Base-by-base conservation (phyloP, 2,329 filamentous ascomycete genomes). In the Exophiala viscosa region DNA sequence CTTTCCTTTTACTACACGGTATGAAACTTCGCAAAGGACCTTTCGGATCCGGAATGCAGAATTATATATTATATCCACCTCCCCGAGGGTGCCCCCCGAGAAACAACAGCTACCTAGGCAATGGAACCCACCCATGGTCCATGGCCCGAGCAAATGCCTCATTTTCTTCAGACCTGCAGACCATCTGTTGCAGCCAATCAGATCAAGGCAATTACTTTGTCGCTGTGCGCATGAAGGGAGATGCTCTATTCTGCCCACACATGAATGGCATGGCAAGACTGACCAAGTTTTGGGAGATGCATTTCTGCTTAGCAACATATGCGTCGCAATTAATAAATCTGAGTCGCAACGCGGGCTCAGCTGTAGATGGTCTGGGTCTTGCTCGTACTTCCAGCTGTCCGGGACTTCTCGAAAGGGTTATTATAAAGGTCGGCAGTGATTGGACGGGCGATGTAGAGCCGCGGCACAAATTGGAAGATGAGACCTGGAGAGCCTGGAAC, bases 161-260 rank as follows among this genome's bases (percentile, higher is more conserved):
- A 51, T 43, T 57, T 57, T 54, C 54, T 57, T 53, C 50, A 53
- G 54, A 43, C 54, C 54, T 57, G 54, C 54, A 57, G 54, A 57
- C 54, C 54, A 35, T 28, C 10, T 9, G 14, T 2, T 7, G 14
- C 40, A 48, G 54, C 54, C 54, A 57, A 57, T 57, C 54, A 57
- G 13, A 36, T 15, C n/a, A 39, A 53, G 31, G 14, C 50, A 45
- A 57, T 57, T 57, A 57, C 50, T 44, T 45, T 33, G 6, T 34
- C 28, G 18, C 40, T 14, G 28, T 3, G 18, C 40, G 32, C 18
- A 45, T 5, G 28, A 35, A 32, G 18, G 18, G 17, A 7, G 20
- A 23, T 31, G 45, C 18, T 47, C 33, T 38, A 15, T 36, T 47
- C 20, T 32, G 17, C 13, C 28, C 7, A 11, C 13, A n/a, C 28